Evolutionary conservation across 495 filamentous ascomycete genomes (phyloP).

Genomic region (Bacidia rubella): DNA sequence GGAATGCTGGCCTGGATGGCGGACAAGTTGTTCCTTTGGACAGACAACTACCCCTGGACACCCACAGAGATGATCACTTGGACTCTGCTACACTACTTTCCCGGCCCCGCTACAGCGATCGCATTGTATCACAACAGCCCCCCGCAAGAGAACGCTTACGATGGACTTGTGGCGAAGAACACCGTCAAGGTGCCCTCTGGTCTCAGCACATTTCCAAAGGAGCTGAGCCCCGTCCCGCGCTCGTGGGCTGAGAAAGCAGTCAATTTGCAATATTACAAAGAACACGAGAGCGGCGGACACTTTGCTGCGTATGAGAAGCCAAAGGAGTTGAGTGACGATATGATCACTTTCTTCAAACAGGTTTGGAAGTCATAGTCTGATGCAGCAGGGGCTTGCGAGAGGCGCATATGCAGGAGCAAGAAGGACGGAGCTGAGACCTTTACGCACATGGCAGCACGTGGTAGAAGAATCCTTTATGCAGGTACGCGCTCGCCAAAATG

Average conservation of each 20-base stretch:
- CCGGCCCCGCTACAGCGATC: conserved; percentile 17
- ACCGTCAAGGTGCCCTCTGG: conserved; percentile 13
- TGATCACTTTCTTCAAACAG: conserved; percentile 14
- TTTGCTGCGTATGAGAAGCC: conserved; percentile 27
- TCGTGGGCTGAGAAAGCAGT: conserved; percentile 18
- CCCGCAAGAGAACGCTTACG: conserved; percentile 9
- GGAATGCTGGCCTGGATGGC: conserved; percentile 22
- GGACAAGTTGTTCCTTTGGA: conserved; percentile 20
- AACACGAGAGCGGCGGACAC: conserved; percentile 26
- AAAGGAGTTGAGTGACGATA: conserved; percentile 22
- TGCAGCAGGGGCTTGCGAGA: neutral
- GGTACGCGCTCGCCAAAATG: too few relatives aligned
- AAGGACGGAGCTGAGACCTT: too few relatives aligned
- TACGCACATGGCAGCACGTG: too few relatives aligned
- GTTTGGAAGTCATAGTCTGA: conserved; percentile 1
- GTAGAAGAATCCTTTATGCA: too few relatives aligned
- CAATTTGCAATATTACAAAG: conserved; percentile 21
- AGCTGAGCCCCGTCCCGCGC: conserved; percentile 17
- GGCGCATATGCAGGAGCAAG: neutral
- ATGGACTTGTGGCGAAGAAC: conserved; percentile 1
- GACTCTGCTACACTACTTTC: conserved; percentile 23
- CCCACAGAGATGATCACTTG: conserved; percentile 20
- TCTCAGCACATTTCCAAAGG: conserved; percentile 20
- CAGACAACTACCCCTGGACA: conserved; percentile 19
- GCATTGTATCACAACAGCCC: conserved; percentile 18